These are phyloP conservation scores for Nemania sp. DNA, from an alignment of 2,329 filamentous ascomycete genomes.

Conservation along the genomic window DNA sequence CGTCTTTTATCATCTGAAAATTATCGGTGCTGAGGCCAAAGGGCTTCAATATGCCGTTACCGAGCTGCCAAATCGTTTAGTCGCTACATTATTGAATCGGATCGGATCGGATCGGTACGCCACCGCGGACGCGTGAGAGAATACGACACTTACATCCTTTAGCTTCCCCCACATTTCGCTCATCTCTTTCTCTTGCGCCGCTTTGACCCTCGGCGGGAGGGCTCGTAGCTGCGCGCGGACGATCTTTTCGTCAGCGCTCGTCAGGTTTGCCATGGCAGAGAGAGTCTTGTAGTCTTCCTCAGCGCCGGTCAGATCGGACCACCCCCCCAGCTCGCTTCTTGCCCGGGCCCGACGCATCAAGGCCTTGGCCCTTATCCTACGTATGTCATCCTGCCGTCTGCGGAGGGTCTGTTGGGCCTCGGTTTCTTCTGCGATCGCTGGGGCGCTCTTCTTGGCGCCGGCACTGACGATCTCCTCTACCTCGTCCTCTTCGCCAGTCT, in stretches of 20 bases:
- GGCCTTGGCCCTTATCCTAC: constrained; percentile 79
- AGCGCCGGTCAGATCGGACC: constrained; percentile 79
- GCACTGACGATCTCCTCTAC: constrained; percentile 63
- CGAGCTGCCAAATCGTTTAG: constrained; percentile 58
- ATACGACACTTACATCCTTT: constrained; percentile 65
- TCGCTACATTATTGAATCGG: neutral
- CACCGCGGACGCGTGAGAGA: neutral
- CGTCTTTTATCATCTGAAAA: constrained; percentile 92
- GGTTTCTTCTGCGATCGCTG: constrained; percentile 40
- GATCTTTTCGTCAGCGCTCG: constrained; percentile 66
- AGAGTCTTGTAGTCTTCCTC: constrained; percentile 79
- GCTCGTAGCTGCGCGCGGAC: constrained; percentile 68
- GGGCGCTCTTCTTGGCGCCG: constrained; percentile 58
- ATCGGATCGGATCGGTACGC: no score
- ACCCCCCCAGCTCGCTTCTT: constrained; percentile 71
- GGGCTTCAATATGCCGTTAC: constrained; percentile 88
- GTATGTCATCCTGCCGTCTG: constrained; percentile 64
- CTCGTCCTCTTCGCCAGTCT: constrained; percentile 48
- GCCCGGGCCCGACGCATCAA: constrained; percentile 79
- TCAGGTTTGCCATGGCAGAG: constrained; percentile 62
- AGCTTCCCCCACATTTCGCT: constrained; percentile 97
- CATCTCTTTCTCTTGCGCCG: constrained; percentile 85
- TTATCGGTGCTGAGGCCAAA: constrained; percentile 94
- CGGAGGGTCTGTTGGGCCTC: constrained; percentile 37
- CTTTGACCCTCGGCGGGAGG: constrained; percentile 71